Evolutionary conservation across 768 basidiomycete species (phyloP), one percentile per base, ranked within the genome.

Genomic region (Tricholoma sp.): DNA sequence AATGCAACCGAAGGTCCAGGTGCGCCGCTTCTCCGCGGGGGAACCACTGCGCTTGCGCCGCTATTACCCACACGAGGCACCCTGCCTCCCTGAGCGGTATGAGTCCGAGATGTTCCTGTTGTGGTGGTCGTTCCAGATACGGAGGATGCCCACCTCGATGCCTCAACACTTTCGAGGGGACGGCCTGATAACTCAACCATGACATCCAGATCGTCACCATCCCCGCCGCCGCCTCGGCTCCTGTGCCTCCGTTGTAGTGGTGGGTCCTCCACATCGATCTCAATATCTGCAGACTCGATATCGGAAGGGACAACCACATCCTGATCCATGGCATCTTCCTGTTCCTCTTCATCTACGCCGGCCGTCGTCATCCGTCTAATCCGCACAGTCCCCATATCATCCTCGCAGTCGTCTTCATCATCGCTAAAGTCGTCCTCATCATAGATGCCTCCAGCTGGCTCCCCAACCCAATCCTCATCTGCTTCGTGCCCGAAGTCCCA

Each of bases 401-500:
- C 74, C 12, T 73, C 73, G 5, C 24, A 27, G 3, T 75, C 76
- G 9, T 81, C 81, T 19, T 79, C 81, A 52, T 76, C 78, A 37
- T 83, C 81, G 52, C 79, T 80, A 52, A 80, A 80, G 46, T 80
- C 81, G 57, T 81, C 83, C 39, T 83, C 88, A 63, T 91, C 90
- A 64, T 91, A 90, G 47, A 89, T 72, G 11, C 88, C 87, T 39
- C 81, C 81, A 11, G 86, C 80, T 0, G 88, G 87, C 66, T 91
- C 90, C 10, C 89, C 89, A 47, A 88, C 74, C 89, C 91, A 91
- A 52, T 85, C 88, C n/a, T 88, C 86, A 57, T 87, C 88, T 10
- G 75, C 73, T 66, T 85, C 88, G 51, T 76, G 78, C 14, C 88
- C 91, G 68, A 93, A 94, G 76, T 94, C 90, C 91, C 91, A 94